Evolutionary conservation across 495 filamentous ascomycete species (phyloP), one percentile per base, ranked within the genome.

Genomic region (Aspergillus leporis): DNA sequence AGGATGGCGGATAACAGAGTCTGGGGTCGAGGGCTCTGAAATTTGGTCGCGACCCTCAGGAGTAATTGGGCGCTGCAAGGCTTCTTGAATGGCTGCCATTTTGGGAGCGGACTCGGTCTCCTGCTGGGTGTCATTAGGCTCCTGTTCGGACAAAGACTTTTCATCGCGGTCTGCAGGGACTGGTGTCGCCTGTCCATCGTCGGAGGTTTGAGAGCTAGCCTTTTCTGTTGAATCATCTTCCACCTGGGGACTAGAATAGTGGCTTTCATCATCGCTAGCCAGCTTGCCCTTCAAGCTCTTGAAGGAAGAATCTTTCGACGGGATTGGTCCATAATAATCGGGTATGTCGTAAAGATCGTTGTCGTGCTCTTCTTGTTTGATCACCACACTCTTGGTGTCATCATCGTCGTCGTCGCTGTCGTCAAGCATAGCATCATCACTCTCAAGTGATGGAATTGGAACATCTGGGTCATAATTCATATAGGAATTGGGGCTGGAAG

Each of bases 1-100:
- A 19, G 90, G 84, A 62, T 90, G 90, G 56, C 91, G 89, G 61
- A 97, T 95, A 25, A 97, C 92, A n/a, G 94, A 97, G 30, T 94
- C 91, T 10, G 92, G 91, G 3, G 93, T 96, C 36, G 89, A 87
- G 2, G 90, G 88, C 52, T 90, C 81, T 5, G 81, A 81, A 2
- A 78, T 69, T 23, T 76, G 70, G 30, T 77, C 68, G 36, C 84
- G 70, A 49, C 80, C 79, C 54, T 88, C 82, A 3, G 90, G 89
- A 2, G 89, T 92, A 19, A 73, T 66, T 6, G 89, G 85, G 5
- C 89, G 83, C 53, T 80, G 75, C 10, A 82, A 51, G 28, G 76
- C 77, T 31, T 84, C 76, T 1, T 78, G 79, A 28, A 80, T 77
- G 13, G 81, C 76, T 0, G 76, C 70, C 73, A 85, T 79, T 60